phyloP scores from a whole-genome alignment of 257 asterid genomes.

The Plantago elongata region DNA sequence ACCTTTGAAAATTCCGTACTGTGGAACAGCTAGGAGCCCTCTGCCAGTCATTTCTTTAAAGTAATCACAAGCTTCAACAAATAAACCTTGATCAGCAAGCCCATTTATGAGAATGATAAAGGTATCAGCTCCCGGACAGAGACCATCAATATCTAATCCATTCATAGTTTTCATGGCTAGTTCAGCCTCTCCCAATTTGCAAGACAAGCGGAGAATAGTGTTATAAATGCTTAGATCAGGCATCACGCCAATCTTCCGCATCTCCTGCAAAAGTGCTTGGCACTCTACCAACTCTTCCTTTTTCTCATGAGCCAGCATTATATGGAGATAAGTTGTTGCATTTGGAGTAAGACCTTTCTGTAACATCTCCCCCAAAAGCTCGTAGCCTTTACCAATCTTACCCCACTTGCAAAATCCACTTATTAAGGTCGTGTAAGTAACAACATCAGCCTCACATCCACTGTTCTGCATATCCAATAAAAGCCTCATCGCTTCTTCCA shows the following conservation, averaged over 20 bases:
- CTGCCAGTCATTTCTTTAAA: slow-evolving; percentile 76
- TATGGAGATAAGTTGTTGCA: slow-evolving; percentile 63
- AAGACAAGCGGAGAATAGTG: slow-evolving; percentile 57
- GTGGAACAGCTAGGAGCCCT: slow-evolving; percentile 77
- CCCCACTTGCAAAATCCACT: slow-evolving; percentile 92
- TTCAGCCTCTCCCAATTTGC: slow-evolving; percentile 69
- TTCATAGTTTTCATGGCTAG: slow-evolving; percentile 52
- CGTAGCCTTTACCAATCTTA: slow-evolving; percentile 53
- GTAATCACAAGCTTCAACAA: slow-evolving; percentile 77
- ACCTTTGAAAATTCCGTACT: slow-evolving; percentile 72
- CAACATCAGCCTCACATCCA: slow-evolving; percentile 71
- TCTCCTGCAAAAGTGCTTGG: slow-evolving; percentile 61
- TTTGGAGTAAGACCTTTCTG: slow-evolving; percentile 62
- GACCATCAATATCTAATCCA: slow-evolving; percentile 56
- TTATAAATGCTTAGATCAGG: slow-evolving; percentile 64
- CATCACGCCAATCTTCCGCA: slow-evolving; percentile 50
- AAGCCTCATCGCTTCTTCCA: slow-evolving; percentile 72
- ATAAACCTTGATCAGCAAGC: slow-evolving; percentile 49
- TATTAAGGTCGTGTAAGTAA: slow-evolving; percentile 71
- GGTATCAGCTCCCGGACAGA: slow-evolving; percentile 75
- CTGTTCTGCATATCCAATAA: slow-evolving; percentile 59
- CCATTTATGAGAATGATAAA: slow-evolving; percentile 64
- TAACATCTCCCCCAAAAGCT: slow-evolving; percentile 62
- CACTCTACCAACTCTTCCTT: slow-evolving; percentile 81
- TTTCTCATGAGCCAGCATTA: slow-evolving; percentile 86